Conservation (phyloP, 306 rosid species). For the Begonia loranthoides region DNA sequence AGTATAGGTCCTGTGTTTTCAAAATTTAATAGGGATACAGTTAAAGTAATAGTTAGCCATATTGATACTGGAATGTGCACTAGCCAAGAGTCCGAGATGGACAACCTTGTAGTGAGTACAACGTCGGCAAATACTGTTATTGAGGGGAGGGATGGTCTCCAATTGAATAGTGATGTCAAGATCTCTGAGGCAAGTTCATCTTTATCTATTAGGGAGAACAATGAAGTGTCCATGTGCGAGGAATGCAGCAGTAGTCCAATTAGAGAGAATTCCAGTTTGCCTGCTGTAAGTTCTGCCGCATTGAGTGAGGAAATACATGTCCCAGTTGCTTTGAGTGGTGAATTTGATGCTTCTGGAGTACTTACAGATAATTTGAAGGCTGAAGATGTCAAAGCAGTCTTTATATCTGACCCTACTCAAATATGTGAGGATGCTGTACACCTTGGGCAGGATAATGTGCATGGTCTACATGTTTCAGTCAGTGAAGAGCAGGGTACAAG, state of each 20-base stretch:
- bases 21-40: constrained; percentile 17
- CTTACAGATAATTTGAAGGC: constrained; percentile 14
- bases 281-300: constrained; percentile 12
- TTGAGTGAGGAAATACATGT: constrained; percentile 6
- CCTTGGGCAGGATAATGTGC: constrained; percentile 14
- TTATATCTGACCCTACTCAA: constrained; percentile 28
- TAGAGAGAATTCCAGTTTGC: constrained; percentile 15
- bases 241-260: constrained; percentile 19
- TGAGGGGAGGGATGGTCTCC: constrained; percentile 23
- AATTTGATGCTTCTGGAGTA: constrained; percentile 3
- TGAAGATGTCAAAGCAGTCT: constrained; percentile 14
- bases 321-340: constrained; percentile 1
- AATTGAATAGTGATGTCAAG: constrained; percentile 21
- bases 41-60: constrained; percentile 15
- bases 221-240: constrained; percentile 14
- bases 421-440: constrained; percentile 17
- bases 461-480: constrained; percentile 19
- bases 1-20: constrained; percentile 16
- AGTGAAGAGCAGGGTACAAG: constrained; percentile 13
- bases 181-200: constrained; percentile 23
- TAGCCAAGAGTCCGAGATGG: constrained; percentile 22
- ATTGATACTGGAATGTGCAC: constrained; percentile 15
- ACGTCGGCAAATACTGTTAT: constrained; percentile 14
- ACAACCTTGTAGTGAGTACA: constrained; percentile 18
- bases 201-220: constrained; percentile 16